These are phyloP conservation scores for Rhizodiscina lignyota DNA, from an alignment of 495 filamentous ascomycete species.

Conservation along the genomic window DNA sequence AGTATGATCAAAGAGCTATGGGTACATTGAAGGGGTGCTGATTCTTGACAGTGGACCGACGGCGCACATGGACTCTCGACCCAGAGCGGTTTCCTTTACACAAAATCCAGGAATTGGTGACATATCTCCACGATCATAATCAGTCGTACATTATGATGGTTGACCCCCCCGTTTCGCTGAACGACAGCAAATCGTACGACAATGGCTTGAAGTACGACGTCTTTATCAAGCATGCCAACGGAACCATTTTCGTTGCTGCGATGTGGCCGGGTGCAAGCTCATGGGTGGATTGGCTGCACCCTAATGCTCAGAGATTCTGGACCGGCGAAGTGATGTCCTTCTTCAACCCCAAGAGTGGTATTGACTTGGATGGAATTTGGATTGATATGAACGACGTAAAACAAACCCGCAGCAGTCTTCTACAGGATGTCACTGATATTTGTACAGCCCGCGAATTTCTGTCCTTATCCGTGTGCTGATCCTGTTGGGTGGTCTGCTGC, in stretches of 20 bases:
- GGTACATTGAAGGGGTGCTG: too few species aligned
- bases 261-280: slow-evolving; percentile 9
- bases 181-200: too few species aligned
- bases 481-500: slow-evolving; percentile 33
- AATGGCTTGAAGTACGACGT: slow-evolving; percentile 5
- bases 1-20: too few species aligned
- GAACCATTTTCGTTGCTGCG: slow-evolving; percentile 8
- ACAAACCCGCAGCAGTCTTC: too few species aligned
- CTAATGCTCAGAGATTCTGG: slow-evolving; percentile 55
- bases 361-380: slow-evolving; percentile 49
- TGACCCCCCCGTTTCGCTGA: too few species aligned
- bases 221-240: slow-evolving; percentile 8
- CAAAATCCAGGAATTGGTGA: slow-evolving; percentile 52
- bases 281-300: slow-evolving; percentile 64
- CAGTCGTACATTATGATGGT: slow-evolving; percentile 49
- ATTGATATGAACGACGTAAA: too few species aligned
- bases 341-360: slow-evolving; percentile 45
- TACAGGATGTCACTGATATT: too few species aligned
- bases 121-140: slow-evolving; percentile 52
- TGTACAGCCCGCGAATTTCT: slow-evolving; percentile 42
- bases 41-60: too few species aligned
- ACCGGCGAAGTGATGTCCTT: slow-evolving; percentile 49
- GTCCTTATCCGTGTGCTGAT: slow-evolving; percentile 54
- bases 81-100: slow-evolving; percentile 51
- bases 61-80: slow-evolving; percentile 49